A percentile compares a stretch with the other conserved stretches of the same genome.
These are phyloP conservation scores for Euphorbia corollata DNA, from an alignment of 441 rosid species.

Conservation along the genomic window DNA sequence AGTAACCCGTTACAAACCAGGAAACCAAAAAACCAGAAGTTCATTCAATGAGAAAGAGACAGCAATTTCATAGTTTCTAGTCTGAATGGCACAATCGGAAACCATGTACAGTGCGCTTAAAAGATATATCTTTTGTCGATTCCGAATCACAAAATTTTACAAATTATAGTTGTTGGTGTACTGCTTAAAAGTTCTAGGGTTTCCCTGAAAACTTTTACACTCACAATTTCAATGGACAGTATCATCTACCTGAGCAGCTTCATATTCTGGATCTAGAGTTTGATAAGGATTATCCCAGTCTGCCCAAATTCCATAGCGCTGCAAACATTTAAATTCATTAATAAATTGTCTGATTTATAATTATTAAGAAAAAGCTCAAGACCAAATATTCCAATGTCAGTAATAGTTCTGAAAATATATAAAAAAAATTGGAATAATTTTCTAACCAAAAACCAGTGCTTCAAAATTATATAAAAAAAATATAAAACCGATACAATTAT, in stretches of 20 bases:
- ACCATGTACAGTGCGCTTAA: not conserved
- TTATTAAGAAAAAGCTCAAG: too few relatives aligned
- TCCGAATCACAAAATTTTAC: constrained; percentile 11
- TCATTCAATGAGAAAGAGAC: not conserved
- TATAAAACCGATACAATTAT: constrained; percentile 2
- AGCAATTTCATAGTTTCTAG: not conserved
- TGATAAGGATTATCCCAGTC: constrained; percentile 85
- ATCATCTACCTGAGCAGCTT: constrained; percentile 84
- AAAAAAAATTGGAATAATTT: constrained; percentile 4
- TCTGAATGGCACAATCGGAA: not conserved
- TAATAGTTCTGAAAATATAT: constrained; percentile 13
- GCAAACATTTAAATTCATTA: constrained; percentile 28
- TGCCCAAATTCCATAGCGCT: constrained; percentile 99
- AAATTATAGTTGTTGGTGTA: not conserved
- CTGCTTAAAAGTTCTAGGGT: not conserved
- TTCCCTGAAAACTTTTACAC: constrained; percentile 14
- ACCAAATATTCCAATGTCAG: too few relatives aligned
- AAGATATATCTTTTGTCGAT: constrained; percentile 9
- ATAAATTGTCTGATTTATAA: constrained; percentile 11
- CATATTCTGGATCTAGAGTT: constrained; percentile 91
- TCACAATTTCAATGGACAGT: constrained; percentile 16
- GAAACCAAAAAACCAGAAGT: constrained; percentile 1
- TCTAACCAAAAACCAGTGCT: constrained; percentile 13
- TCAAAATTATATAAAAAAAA: not conserved
- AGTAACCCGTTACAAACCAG: constrained; percentile 5